Evolutionary conservation across 2,329 filamentous ascomycete species (phyloP).

Genomic region (Phaeosphaeria sp.): DNA sequence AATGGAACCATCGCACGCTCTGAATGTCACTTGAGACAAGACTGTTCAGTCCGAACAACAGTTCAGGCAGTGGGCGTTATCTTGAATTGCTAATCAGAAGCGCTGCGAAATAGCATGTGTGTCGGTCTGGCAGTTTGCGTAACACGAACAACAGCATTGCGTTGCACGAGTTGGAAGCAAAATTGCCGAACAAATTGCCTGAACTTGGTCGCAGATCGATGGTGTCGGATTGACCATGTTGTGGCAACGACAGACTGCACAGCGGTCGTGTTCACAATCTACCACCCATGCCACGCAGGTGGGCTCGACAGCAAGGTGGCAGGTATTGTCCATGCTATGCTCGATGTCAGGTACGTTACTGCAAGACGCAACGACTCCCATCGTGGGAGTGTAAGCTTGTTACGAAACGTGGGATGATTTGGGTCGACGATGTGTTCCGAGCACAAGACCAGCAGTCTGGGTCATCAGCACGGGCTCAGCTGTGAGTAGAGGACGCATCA

Average conservation of each 20-base stretch:
- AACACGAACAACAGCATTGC: neutral
- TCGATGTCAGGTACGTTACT: slow-evolving; percentile 10
- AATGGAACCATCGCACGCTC: neutral
- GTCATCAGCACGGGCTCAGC: slow-evolving; percentile 24
- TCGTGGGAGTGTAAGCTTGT: slow-evolving; percentile 26
- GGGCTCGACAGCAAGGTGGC: slow-evolving; percentile 18
- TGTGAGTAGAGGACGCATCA: slow-evolving; percentile 17
- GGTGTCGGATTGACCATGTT: slow-evolving; percentile 3
- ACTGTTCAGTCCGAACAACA: neutral
- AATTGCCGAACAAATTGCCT: neutral
- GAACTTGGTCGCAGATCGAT: neutral
- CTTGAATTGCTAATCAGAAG: neutral
- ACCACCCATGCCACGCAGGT: slow-evolving; percentile 32
- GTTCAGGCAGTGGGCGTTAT: neutral
- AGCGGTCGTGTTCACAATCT: slow-evolving; percentile 8
- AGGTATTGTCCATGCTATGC: slow-evolving; percentile 22
- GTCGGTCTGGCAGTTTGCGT: neutral
- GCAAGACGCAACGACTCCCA: slow-evolving; percentile 12
- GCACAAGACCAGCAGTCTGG: slow-evolving; percentile 4
- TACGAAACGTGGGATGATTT: slow-evolving; percentile 42
- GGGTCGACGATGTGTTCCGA: slow-evolving; percentile 11
- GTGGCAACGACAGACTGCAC: slow-evolving; percentile 22
- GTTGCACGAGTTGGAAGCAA: slow-evolving; percentile 1
- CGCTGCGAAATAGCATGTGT: neutral
- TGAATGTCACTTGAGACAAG: slow-evolving; percentile 4